Evolutionary conservation across 305 asterid genomes (phyloP).

Genomic region (Fraxinus floribunda): DNA sequence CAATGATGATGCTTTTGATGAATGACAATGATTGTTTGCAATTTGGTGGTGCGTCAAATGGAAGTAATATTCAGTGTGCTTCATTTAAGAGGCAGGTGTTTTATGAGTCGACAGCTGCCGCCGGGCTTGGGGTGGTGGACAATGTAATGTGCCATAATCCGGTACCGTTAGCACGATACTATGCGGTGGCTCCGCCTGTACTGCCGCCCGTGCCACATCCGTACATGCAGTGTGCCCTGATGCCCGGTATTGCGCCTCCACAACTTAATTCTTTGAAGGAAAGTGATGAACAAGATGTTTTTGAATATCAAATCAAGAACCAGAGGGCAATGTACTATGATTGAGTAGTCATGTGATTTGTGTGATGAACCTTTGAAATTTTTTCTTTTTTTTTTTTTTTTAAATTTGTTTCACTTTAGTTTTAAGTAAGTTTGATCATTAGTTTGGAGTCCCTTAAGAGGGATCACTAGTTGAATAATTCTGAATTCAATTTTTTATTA

Average conservation of each 20-base stretch:
- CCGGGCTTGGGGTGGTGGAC: slow-evolving; percentile 8
- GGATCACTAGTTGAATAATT: not conserved
- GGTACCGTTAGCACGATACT: slow-evolving; percentile 20
- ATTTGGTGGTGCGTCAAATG: slow-evolving; percentile 22
- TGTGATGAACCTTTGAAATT: not conserved
- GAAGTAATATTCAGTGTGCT: slow-evolving; percentile 22
- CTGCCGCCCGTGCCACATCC: slow-evolving; percentile 17
- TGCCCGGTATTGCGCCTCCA: slow-evolving; percentile 20
- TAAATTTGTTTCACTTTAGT: not conserved
- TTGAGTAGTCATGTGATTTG: not conserved
- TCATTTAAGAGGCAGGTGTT: slow-evolving; percentile 20
- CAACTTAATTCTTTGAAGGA: slow-evolving; percentile 10
- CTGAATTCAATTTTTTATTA: not conserved
- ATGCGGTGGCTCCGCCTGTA: slow-evolving; percentile 16
- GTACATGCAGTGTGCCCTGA: not conserved
- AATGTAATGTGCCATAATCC: slow-evolving; percentile 26
- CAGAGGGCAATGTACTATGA: not conserved
- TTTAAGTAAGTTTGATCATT: not conserved
- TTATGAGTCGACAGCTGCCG: slow-evolving; percentile 22
- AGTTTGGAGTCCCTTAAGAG: not conserved
- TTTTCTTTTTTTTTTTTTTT: not conserved
- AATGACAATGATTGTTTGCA: slow-evolving; percentile 23
- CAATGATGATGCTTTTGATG: slow-evolving; percentile 45
- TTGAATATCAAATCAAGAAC: slow-evolving; percentile 19
- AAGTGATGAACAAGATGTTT: slow-evolving; percentile 7